Conservation (phyloP, 108 stramenopile genomes). For the Skeletonema potamos region DNA sequence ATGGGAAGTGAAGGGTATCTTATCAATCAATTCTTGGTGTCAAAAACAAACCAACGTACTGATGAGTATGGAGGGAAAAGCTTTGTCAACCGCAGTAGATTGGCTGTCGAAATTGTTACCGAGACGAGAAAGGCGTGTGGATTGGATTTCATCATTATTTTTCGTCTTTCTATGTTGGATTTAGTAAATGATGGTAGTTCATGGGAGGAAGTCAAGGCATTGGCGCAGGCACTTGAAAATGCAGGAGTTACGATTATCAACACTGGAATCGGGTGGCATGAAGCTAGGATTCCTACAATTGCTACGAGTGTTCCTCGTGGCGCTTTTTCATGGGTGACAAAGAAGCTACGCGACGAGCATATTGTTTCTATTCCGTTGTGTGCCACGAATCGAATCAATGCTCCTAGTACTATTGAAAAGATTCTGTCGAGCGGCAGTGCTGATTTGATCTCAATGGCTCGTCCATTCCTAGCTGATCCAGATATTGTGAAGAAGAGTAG, state of each 20-base stretch:
- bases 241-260: constrained; percentile 96
- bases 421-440: constrained; percentile 72
- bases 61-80: constrained; percentile 91
- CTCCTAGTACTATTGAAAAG: constrained; percentile 82
- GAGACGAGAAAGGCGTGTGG: constrained; percentile 83
- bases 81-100: constrained; percentile 89
- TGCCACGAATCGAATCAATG: constrained; percentile 98
- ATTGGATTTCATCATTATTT: constrained; percentile 94
- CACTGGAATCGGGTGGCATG: constrained; percentile 99
- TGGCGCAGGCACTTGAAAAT: constrained; percentile 84
- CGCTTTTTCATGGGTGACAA: constrained; percentile 92
- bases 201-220: constrained; percentile 90
- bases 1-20: constrained; percentile 98
- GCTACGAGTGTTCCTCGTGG: constrained; percentile 95
- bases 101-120: constrained; percentile 90
- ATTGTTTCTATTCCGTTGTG: constrained; percentile 85
- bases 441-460: constrained; percentile 96
- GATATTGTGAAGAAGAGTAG: constrained; percentile 87
- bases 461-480: constrained; percentile 97
- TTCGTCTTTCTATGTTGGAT: constrained; percentile 95
- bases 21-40: constrained; percentile 94
- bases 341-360: constrained; percentile 74
- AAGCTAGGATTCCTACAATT: constrained; percentile 98
- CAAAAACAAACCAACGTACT: constrained; percentile 84
- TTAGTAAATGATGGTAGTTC: constrained; percentile 91